Base-by-base conservation (phyloP, 495 filamentous ascomycete genomes). In the Daldinia childiae region DNA sequence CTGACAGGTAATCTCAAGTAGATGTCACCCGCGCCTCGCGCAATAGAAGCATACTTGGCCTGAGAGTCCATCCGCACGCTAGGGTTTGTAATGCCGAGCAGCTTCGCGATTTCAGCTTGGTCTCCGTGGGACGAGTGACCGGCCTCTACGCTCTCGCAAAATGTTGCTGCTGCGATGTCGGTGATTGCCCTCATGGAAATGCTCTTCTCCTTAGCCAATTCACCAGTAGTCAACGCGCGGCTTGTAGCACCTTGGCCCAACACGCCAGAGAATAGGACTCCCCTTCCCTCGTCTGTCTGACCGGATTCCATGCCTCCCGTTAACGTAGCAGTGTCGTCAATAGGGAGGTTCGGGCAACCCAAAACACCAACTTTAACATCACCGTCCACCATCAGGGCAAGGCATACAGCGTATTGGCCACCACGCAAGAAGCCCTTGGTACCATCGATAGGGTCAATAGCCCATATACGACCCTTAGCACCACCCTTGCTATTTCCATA, bases 351-450 rank as follows among this genome's bases (percentile, higher is more conserved):
- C 11, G 95, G 95, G 79, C 94, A 97, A 66, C 92, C 96, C 39
- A 99, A 86, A 56, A 95, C 96, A 58, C 95, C 95, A 58, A 96
- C 93, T 77, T 95, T 94, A 67, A 97, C 93, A 55, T 96, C 90
- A n/a, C 95, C 95, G 70, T 98, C 93, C 30, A 93, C 92, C 74
- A 99, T 91, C 74, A 99, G 81, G 34, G 87, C 95, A 1, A 99
- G 86, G 78, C 94, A 97, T 30, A 99, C 93, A 24, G 95, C 95
- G 77, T 99, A 99, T 81, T 99, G 95, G 17, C 93, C 95, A n/a
- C 96, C 96, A 55, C 95, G 87, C 58, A 99, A 84, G 82, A 99
- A 99, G 27, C 95, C 95, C 80, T 96, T 95, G 62, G 95, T 99
- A 51, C 95, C 95, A 79, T 99, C 95, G 65, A 99, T 97, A 39